Conservation (phyloP, 306 rosid species). For the Cucumis cinereus region DNA sequence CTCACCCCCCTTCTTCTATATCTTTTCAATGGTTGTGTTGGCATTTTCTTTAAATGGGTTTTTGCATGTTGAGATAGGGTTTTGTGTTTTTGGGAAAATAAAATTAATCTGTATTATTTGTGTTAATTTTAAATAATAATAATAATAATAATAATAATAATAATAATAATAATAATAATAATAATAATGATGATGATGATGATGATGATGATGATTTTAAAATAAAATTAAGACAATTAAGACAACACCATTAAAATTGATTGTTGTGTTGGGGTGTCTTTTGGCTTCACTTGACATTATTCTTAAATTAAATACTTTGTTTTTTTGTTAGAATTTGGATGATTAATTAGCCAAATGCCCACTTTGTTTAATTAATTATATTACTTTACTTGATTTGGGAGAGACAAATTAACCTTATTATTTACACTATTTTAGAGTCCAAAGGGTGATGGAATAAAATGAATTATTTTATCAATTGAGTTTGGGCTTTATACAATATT, state of each 20-base stretch:
- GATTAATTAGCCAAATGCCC: neutral
- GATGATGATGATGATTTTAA: no score
- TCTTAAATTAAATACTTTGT: neutral
- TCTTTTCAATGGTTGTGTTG: neutral
- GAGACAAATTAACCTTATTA: neutral
- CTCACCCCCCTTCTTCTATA: neutral
- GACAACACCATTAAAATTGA: neutral
- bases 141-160: no score
- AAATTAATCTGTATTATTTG: neutral
- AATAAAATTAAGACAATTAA: no score
- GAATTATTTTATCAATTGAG: no score
- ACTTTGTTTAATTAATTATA: neutral
- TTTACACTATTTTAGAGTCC: neutral
- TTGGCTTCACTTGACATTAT: neutral
- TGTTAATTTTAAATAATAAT: no score
- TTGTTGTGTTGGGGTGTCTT: neutral
- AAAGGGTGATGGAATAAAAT: neutral
- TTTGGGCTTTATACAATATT: no score
- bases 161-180: no score
- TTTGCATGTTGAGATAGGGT: neutral
- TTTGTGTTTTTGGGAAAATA: neutral
- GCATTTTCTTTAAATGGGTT: neutral
- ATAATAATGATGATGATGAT: no score
- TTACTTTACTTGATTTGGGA: neutral
- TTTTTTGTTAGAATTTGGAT: neutral